Base-by-base conservation (phyloP, 495 filamentous ascomycete species). In the Halenospora varia region DNA sequence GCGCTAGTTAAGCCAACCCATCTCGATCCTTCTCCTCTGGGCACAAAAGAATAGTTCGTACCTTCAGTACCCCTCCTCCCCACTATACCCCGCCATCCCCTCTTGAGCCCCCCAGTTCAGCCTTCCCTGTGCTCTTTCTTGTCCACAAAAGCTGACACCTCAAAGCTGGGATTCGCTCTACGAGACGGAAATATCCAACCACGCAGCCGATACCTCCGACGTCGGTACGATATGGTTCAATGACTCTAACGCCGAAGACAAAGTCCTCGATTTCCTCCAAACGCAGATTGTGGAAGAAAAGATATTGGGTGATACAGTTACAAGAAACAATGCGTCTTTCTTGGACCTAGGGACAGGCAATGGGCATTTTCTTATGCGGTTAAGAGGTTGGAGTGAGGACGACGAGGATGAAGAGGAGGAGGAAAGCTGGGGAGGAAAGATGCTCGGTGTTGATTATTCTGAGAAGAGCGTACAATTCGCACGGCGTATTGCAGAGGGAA, bases 401-500 rank as follows among this genome's bases (percentile, higher is more conserved):
- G 62, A 60, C 10, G 67, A 58, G 35, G 53, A 51, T 19, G 56
- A 57, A 1, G 60, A 54, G 11, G 51, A 50, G 23, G 61, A 55
- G n/a, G 55, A 48, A 11, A 75, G 67, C 0, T 88, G 80, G 66
- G 15, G 22, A 15, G 90, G 89, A 0, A 62, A 65, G 2, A 82
- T 97, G 80, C 68, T 95, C 0, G 94, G 94, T 0, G 87, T 96
- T 22, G 93, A 98, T 75, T 97, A 98, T 62, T 91, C 87, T 48
- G 68, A 71, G 17, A 66, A 73, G 64, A 90, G 88, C 65, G 80
- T 97, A 9, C 73, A 81, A 71, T 75, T 98, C 44, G 90, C 91
- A 48, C 67, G 73, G 44, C 66, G 75, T 59, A 72, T 81, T 55
- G 78, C 64, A 23, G 51, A 24, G 53, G 66, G 58, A 51, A 72